Evolutionary conservation across 2,329 filamentous ascomycete species (phyloP).

Genomic region (Verticillium nubilum): DNA sequence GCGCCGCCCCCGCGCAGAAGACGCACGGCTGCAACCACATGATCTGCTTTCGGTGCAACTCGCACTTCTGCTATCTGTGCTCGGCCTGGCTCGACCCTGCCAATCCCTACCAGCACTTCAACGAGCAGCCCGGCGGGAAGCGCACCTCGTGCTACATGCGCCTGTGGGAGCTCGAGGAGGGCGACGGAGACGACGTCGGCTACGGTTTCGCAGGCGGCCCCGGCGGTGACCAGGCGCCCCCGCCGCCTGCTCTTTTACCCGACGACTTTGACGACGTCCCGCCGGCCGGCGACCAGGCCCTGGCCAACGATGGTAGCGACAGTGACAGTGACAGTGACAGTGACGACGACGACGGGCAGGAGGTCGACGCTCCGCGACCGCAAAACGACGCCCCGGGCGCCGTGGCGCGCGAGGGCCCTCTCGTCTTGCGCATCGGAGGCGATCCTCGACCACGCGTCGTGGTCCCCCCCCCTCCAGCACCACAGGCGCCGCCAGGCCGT

Average conservation of each 20-base stretch:
- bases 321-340: conserved; percentile 19
- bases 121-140: conserved; percentile 48
- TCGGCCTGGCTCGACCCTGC: conserved; percentile 74
- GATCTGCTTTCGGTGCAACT: conserved; percentile 83
- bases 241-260: conserved; percentile 3
- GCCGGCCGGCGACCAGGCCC: conserved; percentile 18
- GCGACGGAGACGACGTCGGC: conserved; percentile 58
- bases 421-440: conserved; percentile 49
- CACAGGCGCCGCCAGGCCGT: conserved; percentile 17
- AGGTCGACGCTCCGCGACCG: conserved; percentile 7
- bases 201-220: conserved; percentile 36
- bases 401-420: conserved; percentile 51
- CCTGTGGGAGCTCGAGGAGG: conserved; percentile 83
- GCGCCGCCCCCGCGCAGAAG: conserved; percentile 80
- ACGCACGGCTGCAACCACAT: conserved; percentile 95
- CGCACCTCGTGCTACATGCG: conserved; percentile 71
- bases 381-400: conserved; percentile 25
- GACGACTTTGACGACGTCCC: conserved; percentile 12
- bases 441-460: conserved; percentile 22
- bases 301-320: conserved; percentile 19
- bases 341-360: conserved; percentile 3
- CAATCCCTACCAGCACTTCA: conserved; percentile 89
- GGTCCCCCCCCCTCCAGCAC: conserved; percentile 22
- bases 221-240: neutral
- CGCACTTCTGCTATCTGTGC: conserved; percentile 95